Base-by-base conservation (phyloP, 2,329 filamentous ascomycete genomes). In the Fusarium sp. region DNA sequence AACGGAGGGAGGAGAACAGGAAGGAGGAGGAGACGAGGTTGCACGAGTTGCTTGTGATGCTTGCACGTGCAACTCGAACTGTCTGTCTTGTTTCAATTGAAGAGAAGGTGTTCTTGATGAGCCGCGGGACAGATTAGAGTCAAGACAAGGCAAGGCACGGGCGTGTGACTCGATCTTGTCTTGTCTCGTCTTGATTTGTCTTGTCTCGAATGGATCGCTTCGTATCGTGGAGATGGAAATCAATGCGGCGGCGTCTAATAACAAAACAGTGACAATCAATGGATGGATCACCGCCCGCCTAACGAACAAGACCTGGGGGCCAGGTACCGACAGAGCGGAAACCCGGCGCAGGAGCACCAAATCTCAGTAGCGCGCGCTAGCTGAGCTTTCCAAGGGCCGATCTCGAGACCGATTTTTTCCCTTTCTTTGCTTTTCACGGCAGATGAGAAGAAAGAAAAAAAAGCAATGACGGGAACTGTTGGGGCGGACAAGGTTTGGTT, bases 261-360 rank as follows among this genome's bases (percentile, higher is more conserved):
- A 31, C 18, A 52, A n/a, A 47, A 47, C 42, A 18, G 42, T 47
- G 42, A 27, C 27, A 52, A 29, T 52, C 47, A 52, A 52, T 52
- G 24, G 24, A 50, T 50, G 16, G 42, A 47, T 56, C 52, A 31
- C 52, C 20, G 27, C 34, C 52, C 20, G 27, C 34, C 34, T 57
- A n/a, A 52, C 27, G 47, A 52, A 6, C 42, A 52, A 52, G 47
- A 52, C 47, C 47, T 52, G 47, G 47, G 57, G 29, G 63, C 42
- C 47, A 57, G 59, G 67, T 74, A 71, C 72, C 69, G 72, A 75
- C 72, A 75, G 72, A 71, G 47, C 59, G 72, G 72, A 63, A 70
- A 62, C 70, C 70, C 50, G 56, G 57, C 71, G 45, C 56, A 71
- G 58, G 59, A 71, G 71, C 58, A 64, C 62, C 57, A 59, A 64